Evolutionary conservation across 306 rosid genomes (phyloP), one percentile per base, ranked within the genome.

Genomic region (Fagus crenata): DNA sequence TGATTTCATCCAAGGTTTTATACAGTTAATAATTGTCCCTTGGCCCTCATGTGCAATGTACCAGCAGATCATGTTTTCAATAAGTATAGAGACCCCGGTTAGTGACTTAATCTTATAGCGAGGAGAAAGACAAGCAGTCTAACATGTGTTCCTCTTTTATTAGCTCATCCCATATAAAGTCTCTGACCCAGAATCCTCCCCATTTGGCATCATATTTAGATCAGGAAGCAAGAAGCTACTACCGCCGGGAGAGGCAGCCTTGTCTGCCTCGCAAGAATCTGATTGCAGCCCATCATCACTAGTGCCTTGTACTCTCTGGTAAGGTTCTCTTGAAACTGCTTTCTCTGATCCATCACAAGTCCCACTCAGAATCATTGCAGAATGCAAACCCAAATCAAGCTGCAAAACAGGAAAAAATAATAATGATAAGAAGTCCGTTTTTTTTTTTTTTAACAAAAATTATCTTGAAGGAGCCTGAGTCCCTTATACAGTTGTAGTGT

Each of bases 181-280:
- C 15, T 72, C 86, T 3, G 67, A 15, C 77, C 46, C 67, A 36
- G 74, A 84, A 56, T 77, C 90, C 72, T 82, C 96, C 28, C 80
- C 94, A 0, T 80, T 75, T 2, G 98, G 96, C 77, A 71, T 67
- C 91, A 84, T 88, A 69, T 94, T 94, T 40, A 94, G 88, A 85
- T 94, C 98, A 11, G 98, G 98, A 37, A 94, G 85, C 78, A 89
- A 56, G 84, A 85, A 91, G 53, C 69, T 70, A 18, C 78, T 82
- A 46, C 77, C 82, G 33, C 75, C 67, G 1, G 83, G 63, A 1
- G 87, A 83, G 67, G 40, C 84, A 0, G 69, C 42, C 77, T 69
- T 75, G 18, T 58, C 74, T 40, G 87, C 81, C 77, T 73, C 81
- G 13, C 60, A 76, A 68, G 86, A 78, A 43, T 88, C 84, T 77